A percentile compares a stretch with the other conserved stretches of the same genome.
phyloP scores from a whole-genome alignment of 1,284 basidiomycete genomes.

The Austroboletus sp. region DNA sequence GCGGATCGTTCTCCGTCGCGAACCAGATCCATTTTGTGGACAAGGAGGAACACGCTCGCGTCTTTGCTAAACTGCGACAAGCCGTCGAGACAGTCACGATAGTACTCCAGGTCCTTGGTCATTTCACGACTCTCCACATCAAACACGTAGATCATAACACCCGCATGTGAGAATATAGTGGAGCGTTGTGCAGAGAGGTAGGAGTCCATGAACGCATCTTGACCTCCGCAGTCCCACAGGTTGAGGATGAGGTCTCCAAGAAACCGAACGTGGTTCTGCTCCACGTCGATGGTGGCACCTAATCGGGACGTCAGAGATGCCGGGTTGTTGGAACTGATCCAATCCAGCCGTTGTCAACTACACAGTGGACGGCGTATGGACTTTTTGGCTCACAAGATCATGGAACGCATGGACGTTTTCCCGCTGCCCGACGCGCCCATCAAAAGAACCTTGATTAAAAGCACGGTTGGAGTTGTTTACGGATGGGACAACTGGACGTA shows the following conservation, averaged over 20 bases:
- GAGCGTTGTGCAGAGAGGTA: slow-evolving; percentile 86
- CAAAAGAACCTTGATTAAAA: slow-evolving; percentile 63
- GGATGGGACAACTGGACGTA: slow-evolving; percentile 5
- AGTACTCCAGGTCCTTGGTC: slow-evolving; percentile 79
- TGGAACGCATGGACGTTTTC: slow-evolving; percentile 95
- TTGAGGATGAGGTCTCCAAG: slow-evolving; percentile 90
- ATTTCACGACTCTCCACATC: slow-evolving; percentile 78
- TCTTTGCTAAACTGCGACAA: slow-evolving; percentile 71
- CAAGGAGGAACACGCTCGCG: slow-evolving; percentile 81
- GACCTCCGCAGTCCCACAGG: slow-evolving; percentile 97
- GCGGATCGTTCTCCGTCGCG: slow-evolving; percentile 50
- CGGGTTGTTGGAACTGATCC: slow-evolving; percentile 81
- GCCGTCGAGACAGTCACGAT: slow-evolving; percentile 77
- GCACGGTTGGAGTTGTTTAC: background rate
- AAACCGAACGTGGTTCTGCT: slow-evolving; percentile 95
- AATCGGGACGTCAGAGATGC: slow-evolving; percentile 86
- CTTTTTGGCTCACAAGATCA: slow-evolving; percentile 81
- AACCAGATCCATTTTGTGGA: slow-evolving; percentile 95
- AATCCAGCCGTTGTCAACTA: slow-evolving; percentile 3
- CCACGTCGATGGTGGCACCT: slow-evolving; percentile 95
- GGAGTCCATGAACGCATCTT: slow-evolving; percentile 95
- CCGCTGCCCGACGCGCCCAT: slow-evolving; percentile 91
- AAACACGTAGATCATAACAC: slow-evolving; percentile 96
- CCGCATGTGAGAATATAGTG: slow-evolving; percentile 92
- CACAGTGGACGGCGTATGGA: background rate